phyloP scores from a whole-genome alignment of 192 early-diverging fungal species.

The Umbelopsis vinacea region DNA sequence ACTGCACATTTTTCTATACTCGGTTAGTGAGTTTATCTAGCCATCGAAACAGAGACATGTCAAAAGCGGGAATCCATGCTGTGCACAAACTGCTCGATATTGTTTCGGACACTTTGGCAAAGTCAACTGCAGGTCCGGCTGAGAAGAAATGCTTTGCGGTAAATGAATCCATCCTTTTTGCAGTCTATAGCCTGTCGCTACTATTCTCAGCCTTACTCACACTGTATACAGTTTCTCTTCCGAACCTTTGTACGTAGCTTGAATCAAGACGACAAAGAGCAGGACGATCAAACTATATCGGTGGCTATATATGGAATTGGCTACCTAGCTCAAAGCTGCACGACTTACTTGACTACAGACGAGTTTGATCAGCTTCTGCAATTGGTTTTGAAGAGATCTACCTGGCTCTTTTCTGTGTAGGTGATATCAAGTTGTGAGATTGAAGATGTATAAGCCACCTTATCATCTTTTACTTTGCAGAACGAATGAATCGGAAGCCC shows the following conservation, averaged over 20 bases:
- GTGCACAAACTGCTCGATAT: slow-evolving; percentile 7
- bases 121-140: not conserved
- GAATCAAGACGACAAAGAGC: slow-evolving; percentile 34
- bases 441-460: not conserved
- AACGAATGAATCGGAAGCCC: slow-evolving; percentile 47
- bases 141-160: slow-evolving; percentile 8
- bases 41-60: slow-evolving; percentile 42
- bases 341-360: slow-evolving; percentile 46
- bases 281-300: slow-evolving; percentile 54
- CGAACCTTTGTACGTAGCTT: slow-evolving; percentile 47
- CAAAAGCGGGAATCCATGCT: slow-evolving; percentile 26
- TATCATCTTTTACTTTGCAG: slow-evolving; percentile 29
- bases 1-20: slow-evolving; percentile 37
- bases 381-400: slow-evolving; percentile 51
- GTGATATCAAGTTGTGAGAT: slow-evolving; percentile 9
- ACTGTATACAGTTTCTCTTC: slow-evolving; percentile 53
- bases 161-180: not conserved
- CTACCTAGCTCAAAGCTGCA: slow-evolving; percentile 65
- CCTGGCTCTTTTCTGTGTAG: slow-evolving; percentile 61
- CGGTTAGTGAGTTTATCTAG: slow-evolving; percentile 36
- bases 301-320: slow-evolving; percentile 74
- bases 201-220: not conserved
- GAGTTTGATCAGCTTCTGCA: slow-evolving; percentile 50
- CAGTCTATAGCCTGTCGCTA: not conserved
- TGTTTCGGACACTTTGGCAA: not conserved